Evolutionary conservation across 345 rosid species (phyloP), one percentile per base, ranked within the genome.

Genomic region (Pseudoturritis turrita): DNA sequence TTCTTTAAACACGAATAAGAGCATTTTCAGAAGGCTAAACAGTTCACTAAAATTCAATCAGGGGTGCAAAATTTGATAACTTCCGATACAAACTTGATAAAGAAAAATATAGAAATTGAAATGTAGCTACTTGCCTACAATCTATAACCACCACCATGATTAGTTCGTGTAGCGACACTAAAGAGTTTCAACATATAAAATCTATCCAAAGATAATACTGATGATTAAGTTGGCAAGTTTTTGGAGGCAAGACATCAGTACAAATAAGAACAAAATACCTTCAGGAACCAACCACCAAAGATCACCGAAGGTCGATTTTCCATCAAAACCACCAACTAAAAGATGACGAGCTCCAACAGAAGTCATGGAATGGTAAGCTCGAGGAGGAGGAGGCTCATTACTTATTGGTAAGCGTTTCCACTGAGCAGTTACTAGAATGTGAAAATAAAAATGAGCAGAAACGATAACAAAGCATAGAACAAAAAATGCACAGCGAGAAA

Each of bases 201-300:
- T 17, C 3, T 60, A 18, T 37, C 57, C 77, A 64, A 31, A 56
- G 29, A 33, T 54, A 62, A 49, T 33, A 29, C 2, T 11, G 9
- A 51, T 22, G 40, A 43, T 19, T 36, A 31, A 44, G 56, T 17
- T 33, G 12, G 15, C 5, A 68, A 41, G 9, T 9, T 28, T 47
- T 55, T 31, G 17, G 43, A 74, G 70, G 66, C 36, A 49, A 45
- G 26, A 25, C 47, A 67, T 41, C 35, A 61, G 70, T 19, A 45
- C 10, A 25, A 58, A 53, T 52, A 60, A 40, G 46, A 37, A 41
- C 56, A 29, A 46, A 35, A 47, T 84, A 95, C 98, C 99, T 89
- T 91, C 97, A 4, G 96, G 87, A 74, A 86, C 98, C 86, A 91
- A 65, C 96, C 98, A 95, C 99, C 98, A 95, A 8, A 91, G 53